Base-by-base conservation (phyloP, 2,329 filamentous ascomycete genomes). In the Lecanicillium sp. region DNA sequence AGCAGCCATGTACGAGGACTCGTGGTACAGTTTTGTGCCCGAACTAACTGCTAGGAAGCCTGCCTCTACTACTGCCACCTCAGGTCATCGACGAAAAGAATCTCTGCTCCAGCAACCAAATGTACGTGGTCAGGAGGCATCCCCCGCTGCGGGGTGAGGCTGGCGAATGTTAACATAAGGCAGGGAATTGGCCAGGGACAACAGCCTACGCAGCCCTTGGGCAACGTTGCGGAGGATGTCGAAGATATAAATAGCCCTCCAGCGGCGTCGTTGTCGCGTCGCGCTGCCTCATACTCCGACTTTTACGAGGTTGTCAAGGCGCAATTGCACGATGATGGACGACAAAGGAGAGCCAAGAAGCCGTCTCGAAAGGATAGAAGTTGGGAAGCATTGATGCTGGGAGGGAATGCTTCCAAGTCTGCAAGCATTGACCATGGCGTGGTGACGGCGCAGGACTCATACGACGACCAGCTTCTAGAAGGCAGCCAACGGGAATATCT, bases 401-500 rank as follows among this genome's bases (percentile, higher is more conserved):
- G 43, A 4, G 37, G 29, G n/a, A 28, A 41, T 8, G 11, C 27
- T 8, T 19, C 31, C 5, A 20, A 43, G 11, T 15, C 17, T 4
- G 12, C 22, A 20, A 13, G 17, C 20, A 15, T 15, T 15, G 33
- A 18, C 28, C 35, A 17, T 28, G 14, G 12, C 20, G 9, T 9
- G 11, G 34, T 8, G 38, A 39, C 9, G 12, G 45, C 35, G 46
- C 51, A 56, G 39, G 48, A 54, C 20, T 48, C 43, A 38, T 70
- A 82, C 37, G 78, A 83, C 49, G 72, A 78, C 33, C 75, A 79
- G 48, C 63, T 96, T 53, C 66, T 94, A 20, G 77, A 89, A 51
- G 80, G 86, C 38, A 92, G 85, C 56, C 86, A 94, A 57, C 80
- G 85, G 48, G 80, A 90, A 56, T 95, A 95, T 58, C 68, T 83